Evolutionary conservation across 192 early-diverging fungal genomes (phyloP).

Genomic region (Kickxella alabastrina): DNA sequence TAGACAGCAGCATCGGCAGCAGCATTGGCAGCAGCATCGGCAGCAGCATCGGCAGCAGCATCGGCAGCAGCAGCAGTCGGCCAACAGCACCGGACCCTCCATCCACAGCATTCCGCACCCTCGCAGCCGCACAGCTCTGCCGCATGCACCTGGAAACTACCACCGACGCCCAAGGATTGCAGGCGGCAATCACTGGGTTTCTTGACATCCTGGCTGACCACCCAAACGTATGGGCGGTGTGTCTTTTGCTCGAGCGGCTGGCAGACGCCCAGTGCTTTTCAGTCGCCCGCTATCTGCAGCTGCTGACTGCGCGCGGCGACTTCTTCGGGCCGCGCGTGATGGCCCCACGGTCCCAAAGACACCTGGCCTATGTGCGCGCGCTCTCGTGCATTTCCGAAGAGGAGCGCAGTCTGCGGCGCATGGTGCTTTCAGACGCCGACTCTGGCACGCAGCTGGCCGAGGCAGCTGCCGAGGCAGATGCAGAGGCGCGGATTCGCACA

Average conservation of each 20-base stretch:
- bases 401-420: constrained; percentile 10
- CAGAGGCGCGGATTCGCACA: neutral
- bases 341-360: constrained; percentile 21
- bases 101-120: neutral
- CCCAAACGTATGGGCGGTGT: constrained; percentile 8
- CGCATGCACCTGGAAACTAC: no score
- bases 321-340: constrained; percentile 16
- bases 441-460: neutral
- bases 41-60: constrained; percentile 15
- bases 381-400: constrained; percentile 5
- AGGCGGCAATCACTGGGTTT: constrained; percentile 23
- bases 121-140: neutral
- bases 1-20: no score
- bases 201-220: constrained; percentile 28
- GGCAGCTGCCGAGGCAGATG: neutral
- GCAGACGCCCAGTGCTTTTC: constrained; percentile 33
- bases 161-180: no score
- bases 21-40: no score
- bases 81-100: neutral
- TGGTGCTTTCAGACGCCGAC: constrained; percentile 23
- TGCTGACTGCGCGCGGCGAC: constrained; percentile 41
- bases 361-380: constrained; percentile 21
- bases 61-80: constrained; percentile 2
- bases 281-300: constrained; percentile 30
- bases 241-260: constrained; percentile 33